Conservation (phyloP, 2,329 filamentous ascomycete species). For the Trichoderma sp. region DNA sequence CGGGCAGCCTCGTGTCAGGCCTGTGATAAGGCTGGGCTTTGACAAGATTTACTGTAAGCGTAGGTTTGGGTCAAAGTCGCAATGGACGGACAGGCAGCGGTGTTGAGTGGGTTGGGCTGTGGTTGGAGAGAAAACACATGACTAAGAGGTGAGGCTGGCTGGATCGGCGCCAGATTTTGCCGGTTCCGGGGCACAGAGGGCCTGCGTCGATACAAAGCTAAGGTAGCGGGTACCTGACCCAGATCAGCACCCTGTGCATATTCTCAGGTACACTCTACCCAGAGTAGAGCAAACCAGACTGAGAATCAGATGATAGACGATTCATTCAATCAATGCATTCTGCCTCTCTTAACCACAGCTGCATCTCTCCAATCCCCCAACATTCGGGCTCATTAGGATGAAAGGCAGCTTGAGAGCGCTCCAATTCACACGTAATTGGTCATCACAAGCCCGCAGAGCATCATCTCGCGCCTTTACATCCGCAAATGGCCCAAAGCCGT, state of each 20-base stretch:
- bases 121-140: neutral
- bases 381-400: neutral
- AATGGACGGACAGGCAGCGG: neutral
- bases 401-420: neutral
- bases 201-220: neutral
- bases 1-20: slow-evolving; percentile 8
- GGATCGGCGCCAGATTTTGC: slow-evolving; percentile 27
- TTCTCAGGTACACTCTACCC: neutral
- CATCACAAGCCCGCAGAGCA: neutral
- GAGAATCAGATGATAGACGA: neutral
- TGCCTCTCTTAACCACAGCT: neutral
- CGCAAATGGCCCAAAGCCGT: neutral
- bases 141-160: neutral
- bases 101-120: neutral
- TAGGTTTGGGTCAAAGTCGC: neutral
- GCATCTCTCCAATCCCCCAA: neutral
- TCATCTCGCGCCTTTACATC: neutral
- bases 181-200: slow-evolving; percentile 22
- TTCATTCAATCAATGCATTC: neutral
- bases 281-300: neutral
- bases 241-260: neutral
- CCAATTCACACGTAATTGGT: neutral
- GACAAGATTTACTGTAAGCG: neutral
- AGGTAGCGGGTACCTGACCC: neutral
- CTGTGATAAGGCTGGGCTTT: slow-evolving; percentile 14